Base-by-base conservation (phyloP, 805 yeast species). In the Danielia reshetovae region DNA sequence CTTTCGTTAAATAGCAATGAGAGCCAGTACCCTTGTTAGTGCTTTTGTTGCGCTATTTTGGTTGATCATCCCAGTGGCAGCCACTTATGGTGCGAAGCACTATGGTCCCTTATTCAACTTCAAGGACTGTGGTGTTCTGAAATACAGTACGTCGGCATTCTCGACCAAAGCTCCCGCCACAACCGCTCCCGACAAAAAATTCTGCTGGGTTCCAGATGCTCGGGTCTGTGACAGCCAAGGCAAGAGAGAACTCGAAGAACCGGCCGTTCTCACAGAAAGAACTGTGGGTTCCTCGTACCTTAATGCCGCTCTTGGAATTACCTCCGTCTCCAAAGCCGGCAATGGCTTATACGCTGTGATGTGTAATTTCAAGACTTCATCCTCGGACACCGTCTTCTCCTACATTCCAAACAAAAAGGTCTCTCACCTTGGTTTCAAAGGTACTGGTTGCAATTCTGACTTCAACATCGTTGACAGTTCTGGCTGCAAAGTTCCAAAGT, bases 401-500 rank as follows among this genome's bases (percentile, higher is more conserved):
- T 14, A 19, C 16, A 19, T 30, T 21, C 28, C 32, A 17, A 35
- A 31, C 16, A 16, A 35, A 3, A 18, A 24, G 10, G 21, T 27
- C 21, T 7, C 19, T 10, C 18, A 15, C 4, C 26, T 38, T 13
- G 14, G 30, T 5, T 30, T 38, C 25, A 4, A 27, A 18, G 34
- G 34, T 5, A 38, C 42, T n/a, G 39, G 39, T 12, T 27, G 26
- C 5, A 35, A 35, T 12, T 14, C 29, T 1, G 36, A 38, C 36
- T 38, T 29, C 27, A n/a, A 26, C 15, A 34, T 34, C 34, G 29
- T 37, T 16, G 15, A 22, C 23, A 30, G 26, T 10, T 18, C 24
- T 13, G 8, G 17, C 4, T 33, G 29, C 26, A 11, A 16, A 7
- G 34, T 38, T 7, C 9, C 15, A 5, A 13, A 13, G 9, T 38